Evolutionary conservation across 257 asterid genomes (phyloP), one percentile per base, ranked within the genome.

Genomic region (Ophiorrhiza pumila): DNA sequence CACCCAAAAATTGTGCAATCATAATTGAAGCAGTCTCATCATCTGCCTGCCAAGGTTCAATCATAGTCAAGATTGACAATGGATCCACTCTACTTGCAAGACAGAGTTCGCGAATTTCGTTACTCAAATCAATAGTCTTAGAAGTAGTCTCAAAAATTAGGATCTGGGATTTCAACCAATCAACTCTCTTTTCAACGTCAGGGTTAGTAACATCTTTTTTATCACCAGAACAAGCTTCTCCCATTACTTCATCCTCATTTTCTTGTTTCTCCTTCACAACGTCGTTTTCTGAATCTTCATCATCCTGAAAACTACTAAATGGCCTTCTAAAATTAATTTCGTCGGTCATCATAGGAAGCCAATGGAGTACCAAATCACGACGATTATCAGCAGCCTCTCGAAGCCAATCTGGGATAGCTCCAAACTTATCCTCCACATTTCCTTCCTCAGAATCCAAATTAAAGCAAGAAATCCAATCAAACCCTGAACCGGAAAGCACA

Each of bases 41-140:
- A 68, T 86, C 94, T 22, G 74, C 84, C 57, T 75, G 67, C 98
- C 98, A 92, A 14, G 94, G 94, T 81, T 88, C 91, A 42, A 87
- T 80, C 76, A 81, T 52, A 71, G 73, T 72, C 85, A 90, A 74
- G 72, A 88, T 62, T 13, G 46, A 76, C 74, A 86, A 85, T 22
- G 85, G 37, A 32, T 79, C 72, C 34, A 46, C 42, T 68, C 68
- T 76, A 34, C 68, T 82, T 23, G 68, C 73, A 2, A 61, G 34
- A 70, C 92, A 87, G 74, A 92, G 85, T 37, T 76, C 67, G 15
- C 20, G 84, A 53, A 90, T 81, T 41, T 88, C 90, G 67, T 70
- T 74, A 20, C 85, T 85, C 50, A 87, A 73, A 46, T 78, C 85
- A 58, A 80, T 71, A 64, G 91, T 78, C 73, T 84, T 77, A 8